phyloP scores from a whole-genome alignment of 441 rosid genomes.

The Populus trichocarpa region DNA sequence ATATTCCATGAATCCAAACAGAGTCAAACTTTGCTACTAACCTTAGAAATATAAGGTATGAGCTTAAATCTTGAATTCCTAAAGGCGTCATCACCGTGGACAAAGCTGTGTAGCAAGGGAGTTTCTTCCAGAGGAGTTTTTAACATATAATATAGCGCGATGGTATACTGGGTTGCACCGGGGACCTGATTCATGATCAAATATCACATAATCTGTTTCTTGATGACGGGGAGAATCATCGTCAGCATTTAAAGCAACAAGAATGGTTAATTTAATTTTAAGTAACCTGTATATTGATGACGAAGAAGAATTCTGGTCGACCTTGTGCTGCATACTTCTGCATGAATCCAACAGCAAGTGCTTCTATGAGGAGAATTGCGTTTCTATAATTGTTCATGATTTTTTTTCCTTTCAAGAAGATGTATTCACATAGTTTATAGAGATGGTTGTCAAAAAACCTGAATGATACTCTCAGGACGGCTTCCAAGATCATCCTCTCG shows the following conservation, averaged over 20 bases:
- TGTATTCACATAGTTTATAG: not conserved
- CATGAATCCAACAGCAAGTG: conserved; percentile 7
- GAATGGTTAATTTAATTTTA: not conserved
- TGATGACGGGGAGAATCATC: not conserved
- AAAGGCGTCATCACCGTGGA: conserved; percentile 77
- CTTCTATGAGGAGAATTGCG: not conserved
- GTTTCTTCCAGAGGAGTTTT: conserved; percentile 68
- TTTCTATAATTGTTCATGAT: not conserved
- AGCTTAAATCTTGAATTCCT: conserved; percentile 93
- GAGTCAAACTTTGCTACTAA: conserved; percentile 6
- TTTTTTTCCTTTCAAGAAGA: not conserved
- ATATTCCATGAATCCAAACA: not conserved
- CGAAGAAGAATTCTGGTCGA: conserved; percentile 75
- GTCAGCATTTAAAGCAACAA: not conserved
- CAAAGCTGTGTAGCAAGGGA: conserved; percentile 69
- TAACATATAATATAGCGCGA: conserved; percentile 75
- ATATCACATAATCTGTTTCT: not conserved
- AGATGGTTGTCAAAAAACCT: conserved; percentile 35
- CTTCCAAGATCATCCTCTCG: conserved; percentile 76
- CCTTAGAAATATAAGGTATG: conserved; percentile 91
- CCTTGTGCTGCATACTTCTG: conserved; percentile 54
- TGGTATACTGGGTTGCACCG: conserved; percentile 49
- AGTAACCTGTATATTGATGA: conserved; percentile 71
- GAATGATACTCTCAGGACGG: conserved; percentile 65
- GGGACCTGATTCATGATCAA: conserved; percentile 54